These are phyloP conservation scores for Aspergillus felis DNA, from an alignment of 2,329 filamentous ascomycete genomes.

Conservation along the genomic window DNA sequence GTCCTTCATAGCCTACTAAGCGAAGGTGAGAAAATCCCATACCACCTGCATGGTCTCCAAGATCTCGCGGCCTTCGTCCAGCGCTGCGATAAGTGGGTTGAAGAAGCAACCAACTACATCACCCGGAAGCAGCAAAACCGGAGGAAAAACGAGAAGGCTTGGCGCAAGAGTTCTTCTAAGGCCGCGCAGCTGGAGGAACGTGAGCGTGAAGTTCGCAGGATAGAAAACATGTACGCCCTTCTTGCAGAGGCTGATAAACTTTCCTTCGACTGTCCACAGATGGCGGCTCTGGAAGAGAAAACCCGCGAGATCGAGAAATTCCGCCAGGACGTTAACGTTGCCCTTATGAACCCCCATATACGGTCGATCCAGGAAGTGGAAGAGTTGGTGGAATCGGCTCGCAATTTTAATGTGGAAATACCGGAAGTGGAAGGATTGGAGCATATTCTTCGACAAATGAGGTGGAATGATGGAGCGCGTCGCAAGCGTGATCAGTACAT, in stretches of 20 bases:
- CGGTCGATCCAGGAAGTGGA: constrained; percentile 73
- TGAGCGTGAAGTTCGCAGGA: constrained; percentile 77
- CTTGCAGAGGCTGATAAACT: constrained; percentile 79
- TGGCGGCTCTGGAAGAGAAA: constrained; percentile 77
- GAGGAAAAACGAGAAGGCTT: constrained; percentile 86
- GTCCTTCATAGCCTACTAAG: constrained; percentile 75
- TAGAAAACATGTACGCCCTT: constrained; percentile 82
- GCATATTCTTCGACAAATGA: constrained; percentile 74
- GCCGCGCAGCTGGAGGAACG: constrained; percentile 79
- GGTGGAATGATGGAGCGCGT: constrained; percentile 79
- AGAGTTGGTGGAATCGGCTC: constrained; percentile 84
- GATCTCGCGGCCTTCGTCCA: constrained; percentile 87
- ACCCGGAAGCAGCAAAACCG: constrained; percentile 96
- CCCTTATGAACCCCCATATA: constrained; percentile 62
- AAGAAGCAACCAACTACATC: constrained; percentile 93
- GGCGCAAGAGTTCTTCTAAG: constrained; percentile 68
- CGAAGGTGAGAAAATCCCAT: constrained; percentile 95
- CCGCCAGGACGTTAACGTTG: constrained; percentile 68
- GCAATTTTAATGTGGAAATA: constrained; percentile 85
- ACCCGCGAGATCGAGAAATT: constrained; percentile 81
- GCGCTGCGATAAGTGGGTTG: constrained; percentile 95
- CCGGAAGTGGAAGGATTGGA: constrained; percentile 82
- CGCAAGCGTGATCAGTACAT: constrained; percentile 63
- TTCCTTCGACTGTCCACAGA: constrained; percentile 91
- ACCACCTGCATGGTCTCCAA: constrained; percentile 76